Conservation (phyloP, 202 grass and related monocot genomes). For the Bolboschoenoplectus hybrid region DNA sequence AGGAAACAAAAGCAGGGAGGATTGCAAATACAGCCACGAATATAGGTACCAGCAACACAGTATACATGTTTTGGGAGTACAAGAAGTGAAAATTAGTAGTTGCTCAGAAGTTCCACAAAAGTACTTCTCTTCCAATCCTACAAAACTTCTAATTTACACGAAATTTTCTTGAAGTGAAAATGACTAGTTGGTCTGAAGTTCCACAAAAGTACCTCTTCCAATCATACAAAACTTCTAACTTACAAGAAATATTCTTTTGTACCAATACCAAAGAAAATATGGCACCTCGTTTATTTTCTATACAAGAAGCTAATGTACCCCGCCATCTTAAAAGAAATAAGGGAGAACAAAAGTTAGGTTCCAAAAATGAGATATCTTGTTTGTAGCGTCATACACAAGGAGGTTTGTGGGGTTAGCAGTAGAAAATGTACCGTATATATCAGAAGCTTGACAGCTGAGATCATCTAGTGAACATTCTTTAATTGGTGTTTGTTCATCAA, state of each 20-base stretch:
- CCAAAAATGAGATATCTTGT: constrained; percentile 23
- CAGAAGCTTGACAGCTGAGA: constrained; percentile 52
- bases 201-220: not conserved
- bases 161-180: not conserved
- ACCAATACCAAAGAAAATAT: not conserved
- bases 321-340: not conserved
- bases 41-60: not conserved
- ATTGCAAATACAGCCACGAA: constrained; percentile 4
- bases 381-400: constrained; percentile 17
- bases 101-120: not conserved
- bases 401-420: not conserved
- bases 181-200: not conserved
- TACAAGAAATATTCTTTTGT: not conserved
- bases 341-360: constrained; percentile 7
- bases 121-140: not conserved
- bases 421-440: constrained; percentile 59
- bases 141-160: not conserved
- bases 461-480: constrained; percentile 78
- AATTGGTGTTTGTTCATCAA: constrained; percentile 88
- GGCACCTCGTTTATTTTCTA: not conserved
- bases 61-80: not conserved
- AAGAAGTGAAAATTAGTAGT: not conserved
- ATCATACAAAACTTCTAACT: not conserved
- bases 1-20: not conserved
- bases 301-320: not conserved